Conservation (phyloP, 495 filamentous ascomycete genomes). For the Neurospora africana region DNA sequence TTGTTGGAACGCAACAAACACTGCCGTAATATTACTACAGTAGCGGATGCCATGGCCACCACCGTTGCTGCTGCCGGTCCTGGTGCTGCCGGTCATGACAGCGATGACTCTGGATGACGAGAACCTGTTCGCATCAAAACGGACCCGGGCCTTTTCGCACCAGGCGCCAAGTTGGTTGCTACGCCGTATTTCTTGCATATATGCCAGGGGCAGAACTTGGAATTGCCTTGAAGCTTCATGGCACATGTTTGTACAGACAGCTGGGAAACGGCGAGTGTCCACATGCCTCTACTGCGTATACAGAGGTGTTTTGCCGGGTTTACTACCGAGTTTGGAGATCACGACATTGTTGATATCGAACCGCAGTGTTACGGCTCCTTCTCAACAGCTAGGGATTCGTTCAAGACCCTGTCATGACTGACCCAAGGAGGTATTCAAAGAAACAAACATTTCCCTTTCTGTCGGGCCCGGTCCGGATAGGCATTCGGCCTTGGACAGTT, state of each 20-base stretch:
- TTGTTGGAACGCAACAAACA: background rate
- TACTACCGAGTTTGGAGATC: background rate
- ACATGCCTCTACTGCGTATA: background rate
- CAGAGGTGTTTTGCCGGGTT: background rate
- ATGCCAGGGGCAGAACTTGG: background rate
- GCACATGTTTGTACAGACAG: background rate
- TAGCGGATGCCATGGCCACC: background rate
- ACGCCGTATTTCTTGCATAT: background rate
- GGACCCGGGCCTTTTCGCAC: background rate
- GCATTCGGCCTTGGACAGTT: background rate
- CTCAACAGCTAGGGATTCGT: background rate
- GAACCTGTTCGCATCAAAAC: slow-evolving; percentile 6
- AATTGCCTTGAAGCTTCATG: background rate
- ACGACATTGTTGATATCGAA: background rate
- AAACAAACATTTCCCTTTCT: background rate
- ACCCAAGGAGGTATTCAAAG: background rate
- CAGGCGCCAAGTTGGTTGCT: background rate
- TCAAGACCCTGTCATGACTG: background rate
- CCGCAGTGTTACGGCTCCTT: background rate
- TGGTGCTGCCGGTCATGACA: background rate
- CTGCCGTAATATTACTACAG: background rate
- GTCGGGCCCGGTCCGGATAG: background rate
- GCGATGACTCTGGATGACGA: slow-evolving; percentile 2
- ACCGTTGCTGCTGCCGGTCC: background rate
- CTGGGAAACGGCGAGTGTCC: background rate